Percentiles rank a stretch among this genome's conserved stretches.
Evolutionary conservation across 257 asterid genomes (phyloP).

Genomic region (Fraxinus pennsylvanica): DNA sequence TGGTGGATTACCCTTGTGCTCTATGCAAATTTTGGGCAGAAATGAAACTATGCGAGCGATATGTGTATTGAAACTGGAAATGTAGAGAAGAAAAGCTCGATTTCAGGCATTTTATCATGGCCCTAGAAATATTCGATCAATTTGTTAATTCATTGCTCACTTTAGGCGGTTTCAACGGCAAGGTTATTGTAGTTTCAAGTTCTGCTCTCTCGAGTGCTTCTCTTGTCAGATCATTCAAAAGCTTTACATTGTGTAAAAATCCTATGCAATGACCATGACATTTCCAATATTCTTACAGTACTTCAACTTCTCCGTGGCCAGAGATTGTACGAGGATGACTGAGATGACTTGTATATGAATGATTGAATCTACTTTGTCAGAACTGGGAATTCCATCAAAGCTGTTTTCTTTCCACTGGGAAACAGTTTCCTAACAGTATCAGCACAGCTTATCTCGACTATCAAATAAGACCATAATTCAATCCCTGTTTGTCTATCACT

Average conservation of each 20-base stretch:
- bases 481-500: no score
- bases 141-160: conserved; percentile 32
- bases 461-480: no score
- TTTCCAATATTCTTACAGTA: background rate
- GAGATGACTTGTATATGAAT: no score
- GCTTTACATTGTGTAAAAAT: background rate
- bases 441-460: no score
- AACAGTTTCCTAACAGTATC: no score
- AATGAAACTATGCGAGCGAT: conserved; percentile 12
- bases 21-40: background rate
- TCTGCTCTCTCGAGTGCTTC: background rate
- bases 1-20: conserved; percentile 1
- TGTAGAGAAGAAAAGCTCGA: background rate
- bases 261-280: background rate
- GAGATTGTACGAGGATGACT: no score
- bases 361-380: no score
- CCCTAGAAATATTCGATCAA: conserved; percentile 11
- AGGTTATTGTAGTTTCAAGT: conserved; percentile 9
- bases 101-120: conserved; percentile 1
- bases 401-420: background rate
- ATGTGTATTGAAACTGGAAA: background rate
- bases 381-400: no score
- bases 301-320: no score
- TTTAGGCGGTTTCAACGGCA: conserved; percentile 13
- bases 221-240: background rate